Conservation (phyloP, 2,329 filamentous ascomycete genomes). For the Stachybotrys echinatus region DNA sequence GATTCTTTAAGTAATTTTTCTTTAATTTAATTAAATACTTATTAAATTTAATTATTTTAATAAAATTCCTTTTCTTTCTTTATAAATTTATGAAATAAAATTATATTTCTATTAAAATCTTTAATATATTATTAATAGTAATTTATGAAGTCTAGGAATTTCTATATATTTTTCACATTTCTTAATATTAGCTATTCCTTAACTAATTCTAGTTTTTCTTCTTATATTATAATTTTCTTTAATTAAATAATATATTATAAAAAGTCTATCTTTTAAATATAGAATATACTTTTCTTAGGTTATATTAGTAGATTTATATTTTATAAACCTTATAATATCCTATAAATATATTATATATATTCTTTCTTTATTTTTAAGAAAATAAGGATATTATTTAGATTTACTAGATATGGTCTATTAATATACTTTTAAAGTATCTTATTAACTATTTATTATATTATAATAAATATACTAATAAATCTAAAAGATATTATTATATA, state of each 20-base stretch:
- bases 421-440: too few relatives aligned
- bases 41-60: background rate
- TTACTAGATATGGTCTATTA: too few relatives aligned
- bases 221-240: slow-evolving; percentile 1
- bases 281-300: too few relatives aligned
- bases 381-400: background rate
- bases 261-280: too few relatives aligned
- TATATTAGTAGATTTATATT: too few relatives aligned
- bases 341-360: background rate
- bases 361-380: slow-evolving; percentile 1
- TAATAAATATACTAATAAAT: too few relatives aligned
- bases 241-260: too few relatives aligned
- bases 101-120: background rate
- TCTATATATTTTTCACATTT: background rate
- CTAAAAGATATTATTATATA: too few relatives aligned
- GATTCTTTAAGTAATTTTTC: background rate
- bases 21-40: background rate
- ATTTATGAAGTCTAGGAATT: too few relatives aligned
- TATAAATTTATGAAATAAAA: background rate
- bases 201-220: background rate
- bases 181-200: slow-evolving; percentile 1
- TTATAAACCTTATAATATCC: too few relatives aligned
- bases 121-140: background rate
- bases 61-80: background rate
- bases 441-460: too few relatives aligned